A percentile compares a stretch with the other conserved stretches of the same genome.
phyloP scores from a whole-genome alignment of 768 basidiomycete species.

The Serpula lacrymans region DNA sequence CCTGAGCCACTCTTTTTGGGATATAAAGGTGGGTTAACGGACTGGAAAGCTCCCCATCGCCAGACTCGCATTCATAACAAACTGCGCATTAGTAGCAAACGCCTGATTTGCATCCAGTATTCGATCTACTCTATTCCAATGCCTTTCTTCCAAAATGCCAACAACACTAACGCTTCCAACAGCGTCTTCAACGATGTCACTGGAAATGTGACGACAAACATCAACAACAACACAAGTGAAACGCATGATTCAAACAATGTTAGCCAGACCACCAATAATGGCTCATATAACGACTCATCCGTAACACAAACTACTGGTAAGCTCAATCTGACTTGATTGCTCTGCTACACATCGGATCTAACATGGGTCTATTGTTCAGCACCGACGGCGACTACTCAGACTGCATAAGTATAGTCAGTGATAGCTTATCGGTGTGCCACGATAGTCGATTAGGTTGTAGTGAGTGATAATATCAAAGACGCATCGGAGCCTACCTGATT shows the following conservation, averaged over 20 bases:
- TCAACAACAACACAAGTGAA: slow-evolving; percentile 16
- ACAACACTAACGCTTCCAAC: slow-evolving; percentile 12
- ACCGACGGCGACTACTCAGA: neutral
- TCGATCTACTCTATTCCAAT: too few species aligned
- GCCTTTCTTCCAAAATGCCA: slow-evolving; percentile 23
- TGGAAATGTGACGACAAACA: slow-evolving; percentile 14
- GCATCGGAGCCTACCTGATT: neutral
- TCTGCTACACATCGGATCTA: neutral
- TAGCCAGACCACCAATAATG: slow-evolving; percentile 11
- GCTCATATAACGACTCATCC: slow-evolving; percentile 16
- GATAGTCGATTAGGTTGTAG: neutral
- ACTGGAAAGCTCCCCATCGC: too few species aligned
- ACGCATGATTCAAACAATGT: slow-evolving; percentile 16
- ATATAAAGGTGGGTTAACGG: too few species aligned
- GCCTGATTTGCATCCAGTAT: too few species aligned
- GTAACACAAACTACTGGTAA: slow-evolving; percentile 22
- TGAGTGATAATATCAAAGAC: neutral
- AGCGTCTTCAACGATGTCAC: slow-evolving; percentile 18
- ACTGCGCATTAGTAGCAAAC: too few species aligned
- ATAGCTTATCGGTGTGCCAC: too few species aligned
- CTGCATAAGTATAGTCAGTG: neutral
- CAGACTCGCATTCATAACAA: too few species aligned
- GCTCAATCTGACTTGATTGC: neutral
- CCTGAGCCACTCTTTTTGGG: too few species aligned
- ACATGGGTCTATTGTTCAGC: neutral